Percentiles rank a stretch among this genome's conserved stretches.
Conservation (phyloP, 352 stramenopile species). For the Phytophthora cactorum region DNA sequence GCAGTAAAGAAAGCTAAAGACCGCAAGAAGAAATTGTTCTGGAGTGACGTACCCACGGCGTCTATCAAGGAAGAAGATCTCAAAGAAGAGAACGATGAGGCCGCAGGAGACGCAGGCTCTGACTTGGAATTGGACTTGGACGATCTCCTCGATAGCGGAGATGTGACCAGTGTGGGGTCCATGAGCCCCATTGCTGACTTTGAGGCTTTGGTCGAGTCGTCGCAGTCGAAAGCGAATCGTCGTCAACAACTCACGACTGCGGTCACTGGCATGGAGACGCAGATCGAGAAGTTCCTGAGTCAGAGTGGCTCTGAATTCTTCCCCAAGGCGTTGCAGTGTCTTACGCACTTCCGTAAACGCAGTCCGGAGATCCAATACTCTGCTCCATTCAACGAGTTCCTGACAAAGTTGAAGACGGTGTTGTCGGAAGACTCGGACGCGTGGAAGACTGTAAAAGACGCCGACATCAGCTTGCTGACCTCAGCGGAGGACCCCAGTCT, state of each 20-base stretch:
- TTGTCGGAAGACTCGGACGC: constrained; percentile 52
- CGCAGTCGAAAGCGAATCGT: constrained; percentile 51
- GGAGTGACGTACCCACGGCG: constrained; percentile 63
- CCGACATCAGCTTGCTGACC: constrained; percentile 66
- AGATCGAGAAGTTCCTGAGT: constrained; percentile 71
- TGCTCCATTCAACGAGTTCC: constrained; percentile 78
- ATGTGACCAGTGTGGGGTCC: constrained; percentile 73
- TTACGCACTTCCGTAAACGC: constrained; percentile 73
- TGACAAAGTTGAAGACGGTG: constrained; percentile 56
- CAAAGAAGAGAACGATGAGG: constrained; percentile 48
- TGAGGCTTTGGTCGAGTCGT: constrained; percentile 65
- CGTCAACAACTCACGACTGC: constrained; percentile 47
- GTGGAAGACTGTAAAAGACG: constrained; percentile 63
- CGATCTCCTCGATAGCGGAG: constrained; percentile 68
- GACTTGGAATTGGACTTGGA: constrained; percentile 77
- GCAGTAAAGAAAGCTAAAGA: constrained; percentile 69
- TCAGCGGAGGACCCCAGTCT: constrained; percentile 63
- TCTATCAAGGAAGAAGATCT: constrained; percentile 45
- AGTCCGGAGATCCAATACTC: constrained; percentile 77
- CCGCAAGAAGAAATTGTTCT: constrained; percentile 82
- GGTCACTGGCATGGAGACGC: constrained; percentile 71
- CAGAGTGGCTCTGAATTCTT: constrained; percentile 57
- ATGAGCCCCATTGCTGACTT: constrained; percentile 90
- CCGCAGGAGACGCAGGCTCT: constrained; percentile 40
- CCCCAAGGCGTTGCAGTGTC: constrained; percentile 72